Conservation (phyloP, 1,139 yeast species). For the Insectozyma bohioensis region DNA sequence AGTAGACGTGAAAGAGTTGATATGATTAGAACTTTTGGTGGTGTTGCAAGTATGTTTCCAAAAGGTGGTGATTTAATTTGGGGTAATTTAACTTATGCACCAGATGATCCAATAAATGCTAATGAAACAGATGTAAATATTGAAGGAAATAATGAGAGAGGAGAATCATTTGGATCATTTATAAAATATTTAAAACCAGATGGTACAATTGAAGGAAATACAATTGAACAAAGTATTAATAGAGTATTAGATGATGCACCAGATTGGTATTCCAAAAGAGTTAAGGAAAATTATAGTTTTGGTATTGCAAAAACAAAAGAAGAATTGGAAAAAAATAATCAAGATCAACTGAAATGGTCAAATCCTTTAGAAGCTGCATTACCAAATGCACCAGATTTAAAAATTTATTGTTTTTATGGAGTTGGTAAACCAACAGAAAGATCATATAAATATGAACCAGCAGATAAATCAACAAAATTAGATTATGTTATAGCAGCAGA, state of each 20-base stretch:
- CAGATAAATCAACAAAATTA: slow-evolving; percentile 57
- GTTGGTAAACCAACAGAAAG: slow-evolving; percentile 95
- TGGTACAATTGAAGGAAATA: slow-evolving; percentile 42
- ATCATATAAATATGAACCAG: slow-evolving; percentile 72
- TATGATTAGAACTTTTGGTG: slow-evolving; percentile 85
- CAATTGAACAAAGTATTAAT: slow-evolving; percentile 67
- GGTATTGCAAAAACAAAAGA: slow-evolving; percentile 65
- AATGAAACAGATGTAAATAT: slow-evolving; percentile 19
- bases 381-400: slow-evolving; percentile 92
- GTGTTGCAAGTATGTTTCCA: slow-evolving; percentile 92
- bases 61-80: slow-evolving; percentile 90
- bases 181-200: slow-evolving; percentile 51
- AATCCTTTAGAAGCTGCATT: slow-evolving; percentile 90
- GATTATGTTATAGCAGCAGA: slow-evolving; percentile 70
- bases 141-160: slow-evolving; percentile 27
- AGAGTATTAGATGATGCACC: slow-evolving; percentile 66
- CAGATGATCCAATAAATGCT: slow-evolving; percentile 56
- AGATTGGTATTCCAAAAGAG: slow-evolving; percentile 68
- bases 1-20: slow-evolving; percentile 86
- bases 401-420: slow-evolving; percentile 87
- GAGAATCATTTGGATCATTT: slow-evolving; percentile 74
- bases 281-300: slow-evolving; percentile 68
- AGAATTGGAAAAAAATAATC: slow-evolving; percentile 64
- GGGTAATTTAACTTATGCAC: slow-evolving; percentile 66
- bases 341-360: slow-evolving; percentile 77